Conservation (phyloP, 2,329 filamentous ascomycete species). For the Teratosphaeria viscida region DNA sequence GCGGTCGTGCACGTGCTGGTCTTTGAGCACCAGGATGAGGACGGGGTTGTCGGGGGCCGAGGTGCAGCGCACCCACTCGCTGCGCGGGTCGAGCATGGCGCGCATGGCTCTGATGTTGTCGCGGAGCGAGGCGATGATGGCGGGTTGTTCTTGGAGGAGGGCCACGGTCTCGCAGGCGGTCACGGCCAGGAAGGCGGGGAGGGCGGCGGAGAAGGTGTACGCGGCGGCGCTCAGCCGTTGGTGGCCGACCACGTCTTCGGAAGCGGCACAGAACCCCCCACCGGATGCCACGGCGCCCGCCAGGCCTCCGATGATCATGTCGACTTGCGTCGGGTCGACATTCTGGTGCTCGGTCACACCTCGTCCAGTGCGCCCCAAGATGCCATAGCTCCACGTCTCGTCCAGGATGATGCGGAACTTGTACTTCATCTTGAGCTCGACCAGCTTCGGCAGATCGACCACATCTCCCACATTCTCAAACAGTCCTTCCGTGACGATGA, state of each 20-base stretch:
- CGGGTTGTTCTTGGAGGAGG: slow-evolving; percentile 76
- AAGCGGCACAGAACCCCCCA: slow-evolving; percentile 90
- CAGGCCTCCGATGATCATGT: slow-evolving; percentile 94
- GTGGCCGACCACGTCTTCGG: slow-evolving; percentile 85
- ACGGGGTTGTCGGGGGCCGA: slow-evolving; percentile 79
- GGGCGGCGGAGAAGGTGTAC: slow-evolving; percentile 90
- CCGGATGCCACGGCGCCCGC: slow-evolving; percentile 83
- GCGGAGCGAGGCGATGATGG: slow-evolving; percentile 65
- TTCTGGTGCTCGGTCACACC: slow-evolving; percentile 95
- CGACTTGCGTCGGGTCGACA: slow-evolving; percentile 82
- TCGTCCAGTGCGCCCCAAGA: slow-evolving; percentile 80
- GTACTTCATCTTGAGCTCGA: slow-evolving; percentile 90
- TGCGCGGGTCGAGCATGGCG: slow-evolving; percentile 79
- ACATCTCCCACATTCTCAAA: slow-evolving; percentile 87
- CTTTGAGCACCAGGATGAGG: slow-evolving; percentile 72
- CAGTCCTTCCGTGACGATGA: slow-evolving; percentile 90
- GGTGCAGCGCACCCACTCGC: slow-evolving; percentile 81
- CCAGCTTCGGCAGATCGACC: slow-evolving; percentile 73
- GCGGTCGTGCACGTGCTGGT: slow-evolving; percentile 64
- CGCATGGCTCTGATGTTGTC: slow-evolving; percentile 83
- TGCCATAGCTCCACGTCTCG: slow-evolving; percentile 94
- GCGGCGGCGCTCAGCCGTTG: slow-evolving; percentile 86
- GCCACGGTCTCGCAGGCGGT: slow-evolving; percentile 86
- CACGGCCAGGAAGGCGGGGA: slow-evolving; percentile 90
- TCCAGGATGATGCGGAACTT: slow-evolving; percentile 97